phyloP scores from a whole-genome alignment of 2,329 filamentous ascomycete genomes.

The Aureobasidium sp. region DNA sequence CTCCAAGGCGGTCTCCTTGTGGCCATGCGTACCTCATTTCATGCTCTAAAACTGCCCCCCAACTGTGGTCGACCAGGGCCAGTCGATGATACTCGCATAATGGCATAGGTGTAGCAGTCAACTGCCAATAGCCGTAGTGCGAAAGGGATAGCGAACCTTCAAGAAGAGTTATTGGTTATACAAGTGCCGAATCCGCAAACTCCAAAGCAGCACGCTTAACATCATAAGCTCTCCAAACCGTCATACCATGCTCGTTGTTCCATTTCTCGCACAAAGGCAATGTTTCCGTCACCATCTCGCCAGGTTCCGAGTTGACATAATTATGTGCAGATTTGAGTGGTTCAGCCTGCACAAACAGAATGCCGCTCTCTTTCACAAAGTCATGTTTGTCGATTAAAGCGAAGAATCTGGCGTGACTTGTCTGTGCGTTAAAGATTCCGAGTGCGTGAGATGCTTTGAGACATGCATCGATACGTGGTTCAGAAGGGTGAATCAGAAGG shows the following conservation, averaged over 20 bases:
- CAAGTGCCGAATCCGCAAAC: not conserved
- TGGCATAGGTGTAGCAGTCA: too few species aligned
- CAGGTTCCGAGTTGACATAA: not conserved
- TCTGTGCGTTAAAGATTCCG: not conserved
- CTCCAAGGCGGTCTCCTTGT: too few species aligned
- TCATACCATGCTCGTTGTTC: not conserved
- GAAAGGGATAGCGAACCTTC: too few species aligned
- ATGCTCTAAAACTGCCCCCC: too few species aligned
- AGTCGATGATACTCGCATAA: too few species aligned
- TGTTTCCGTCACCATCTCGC: not conserved
- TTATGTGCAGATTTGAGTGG: not conserved
- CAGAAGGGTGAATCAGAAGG: not conserved
- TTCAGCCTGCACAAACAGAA: not conserved
- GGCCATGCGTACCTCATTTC: too few species aligned
- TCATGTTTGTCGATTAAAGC: not conserved
- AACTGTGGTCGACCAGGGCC: too few species aligned
- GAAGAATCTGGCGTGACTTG: not conserved
- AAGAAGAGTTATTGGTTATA: too few species aligned
- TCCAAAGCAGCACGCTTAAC: slow-evolving; percentile 3
- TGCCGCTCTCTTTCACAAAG: not conserved
- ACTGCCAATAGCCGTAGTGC: too few species aligned
- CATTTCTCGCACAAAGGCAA: not conserved
- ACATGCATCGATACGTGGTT: not conserved
- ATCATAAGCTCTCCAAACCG: not conserved
- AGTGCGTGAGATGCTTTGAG: not conserved